These are phyloP conservation scores for Epichloe festucae DNA, from an alignment of 2,329 filamentous ascomycete species.

Conservation along the genomic window DNA sequence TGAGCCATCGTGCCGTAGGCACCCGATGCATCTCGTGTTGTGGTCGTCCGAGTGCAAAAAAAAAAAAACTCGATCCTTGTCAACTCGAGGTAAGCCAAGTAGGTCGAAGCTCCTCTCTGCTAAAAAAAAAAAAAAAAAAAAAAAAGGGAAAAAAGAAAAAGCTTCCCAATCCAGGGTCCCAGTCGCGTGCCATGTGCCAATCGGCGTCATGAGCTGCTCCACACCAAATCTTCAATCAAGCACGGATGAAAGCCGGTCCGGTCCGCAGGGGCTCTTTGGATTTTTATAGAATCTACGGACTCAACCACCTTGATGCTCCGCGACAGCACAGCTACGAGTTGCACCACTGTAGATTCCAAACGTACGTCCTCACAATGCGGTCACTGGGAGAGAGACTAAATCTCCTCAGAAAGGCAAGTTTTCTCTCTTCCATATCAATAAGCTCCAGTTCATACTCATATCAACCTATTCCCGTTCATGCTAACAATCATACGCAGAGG, in stretches of 20 bases:
- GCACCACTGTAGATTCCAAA: background rate
- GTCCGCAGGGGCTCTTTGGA: constrained; percentile 6
- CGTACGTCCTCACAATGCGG: constrained; percentile 19
- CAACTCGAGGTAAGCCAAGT: background rate
- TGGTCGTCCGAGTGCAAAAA: background rate
- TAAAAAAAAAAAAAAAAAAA: constrained; percentile 2
- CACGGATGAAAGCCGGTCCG: constrained; percentile 15
- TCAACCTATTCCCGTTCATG: background rate
- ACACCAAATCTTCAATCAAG: background rate
- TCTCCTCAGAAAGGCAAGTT: constrained; percentile 57
- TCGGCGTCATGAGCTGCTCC: background rate
- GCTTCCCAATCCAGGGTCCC: background rate
- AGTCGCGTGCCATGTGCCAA: background rate
- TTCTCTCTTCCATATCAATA: background rate
- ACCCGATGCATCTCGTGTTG: constrained; percentile 29
- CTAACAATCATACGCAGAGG: constrained; percentile 23
- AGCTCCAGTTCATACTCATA: background rate
- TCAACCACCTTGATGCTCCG: background rate
- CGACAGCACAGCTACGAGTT: background rate
- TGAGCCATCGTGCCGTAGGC: constrained; percentile 29
- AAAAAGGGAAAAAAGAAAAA: too few species aligned
- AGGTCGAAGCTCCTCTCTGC: background rate
- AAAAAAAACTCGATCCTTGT: background rate
- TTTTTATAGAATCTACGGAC: background rate
- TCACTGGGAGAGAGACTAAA: constrained; percentile 56